Evolutionary conservation across 2,329 filamentous ascomycete genomes (phyloP), one percentile per base, ranked within the genome.

Genomic region (Colletotrichum scovillei): DNA sequence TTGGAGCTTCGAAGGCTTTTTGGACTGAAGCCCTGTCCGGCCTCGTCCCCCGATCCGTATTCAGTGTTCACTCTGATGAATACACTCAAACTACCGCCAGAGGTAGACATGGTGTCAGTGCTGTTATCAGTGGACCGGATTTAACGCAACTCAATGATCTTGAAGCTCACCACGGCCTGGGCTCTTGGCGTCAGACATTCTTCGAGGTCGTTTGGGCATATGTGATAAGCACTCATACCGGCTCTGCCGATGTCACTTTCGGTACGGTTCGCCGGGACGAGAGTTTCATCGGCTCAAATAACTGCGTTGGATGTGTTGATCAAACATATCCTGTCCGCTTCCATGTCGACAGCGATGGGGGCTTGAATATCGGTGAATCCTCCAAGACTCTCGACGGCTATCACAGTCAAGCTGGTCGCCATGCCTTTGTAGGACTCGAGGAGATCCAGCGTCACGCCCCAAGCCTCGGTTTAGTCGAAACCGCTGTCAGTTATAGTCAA

Each of bases 131-230:
- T 24, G 57, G 57, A 8, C 11, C 19, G 4, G 57, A 59, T 5
- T 12, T 59, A 35, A 32, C 57, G 30, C 19, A 24, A 19, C 57
- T 59, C n/a, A 59, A 38, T 11, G 57, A 59, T 8, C 46, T 35
- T 5, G 28, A 64, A 11, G 62, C 62, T n/a, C 32, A 46, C 11
- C 57, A 59, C 19, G 32, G 57, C 19, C 32, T 59, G 57, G n/a
- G 11, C 9, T 59, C 57, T 28, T 52, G 38, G 38, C 64, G 64
- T 16, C 52, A 59, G 38, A 52, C 64, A 9, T 46, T 67, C 26
- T 60, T 67, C n/a, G 64, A 67, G 32, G 9, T 59, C 12, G 22
- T 59, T 6, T 67, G 64, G 64, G 64, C 64, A 9, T 42, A 46
- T 53, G 56, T 67, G 8, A 26, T 67, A 19, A 52, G 64, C 22